Evolutionary conservation across 2,329 filamentous ascomycete genomes (phyloP).

Genomic region (Sclerotinia minor): DNA sequence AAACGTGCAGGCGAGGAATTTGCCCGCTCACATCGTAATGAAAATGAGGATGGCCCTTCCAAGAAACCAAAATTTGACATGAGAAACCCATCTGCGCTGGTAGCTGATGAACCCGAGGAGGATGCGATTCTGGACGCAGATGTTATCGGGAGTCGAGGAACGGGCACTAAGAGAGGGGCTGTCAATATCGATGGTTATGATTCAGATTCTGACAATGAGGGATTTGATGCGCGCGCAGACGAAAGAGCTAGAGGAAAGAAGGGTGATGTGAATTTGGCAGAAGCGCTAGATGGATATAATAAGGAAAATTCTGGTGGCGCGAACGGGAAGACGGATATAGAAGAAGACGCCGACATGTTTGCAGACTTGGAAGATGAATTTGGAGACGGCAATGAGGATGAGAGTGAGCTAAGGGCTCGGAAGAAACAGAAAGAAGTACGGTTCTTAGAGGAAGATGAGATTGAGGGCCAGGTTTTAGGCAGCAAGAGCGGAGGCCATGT

Average conservation of each 20-base stretch:
- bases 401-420: slow-evolving; percentile 50
- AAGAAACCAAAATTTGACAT: slow-evolving; percentile 93
- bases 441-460: slow-evolving; percentile 61
- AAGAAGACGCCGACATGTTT: slow-evolving; percentile 83
- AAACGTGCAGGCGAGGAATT: slow-evolving; percentile 83
- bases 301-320: slow-evolving; percentile 38
- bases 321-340: slow-evolving; percentile 48
- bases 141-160: slow-evolving; percentile 75
- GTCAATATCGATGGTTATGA: slow-evolving; percentile 98
- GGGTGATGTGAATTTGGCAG: slow-evolving; percentile 52
- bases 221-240: slow-evolving; percentile 74
- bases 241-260: slow-evolving; percentile 51
- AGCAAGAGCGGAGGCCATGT: slow-evolving; percentile 74
- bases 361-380: slow-evolving; percentile 64
- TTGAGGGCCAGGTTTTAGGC: slow-evolving; percentile 74
- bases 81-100: slow-evolving; percentile 89
- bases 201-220: slow-evolving; percentile 89
- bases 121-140: slow-evolving; percentile 84
- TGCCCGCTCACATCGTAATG: slow-evolving; percentile 69
- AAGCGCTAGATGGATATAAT: slow-evolving; percentile 57
- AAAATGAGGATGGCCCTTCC: slow-evolving; percentile 48
- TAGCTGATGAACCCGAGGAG: slow-evolving; percentile 74
- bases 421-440: slow-evolving; percentile 64
- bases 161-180: slow-evolving; percentile 82
- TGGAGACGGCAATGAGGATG: slow-evolving; percentile 55